These are phyloP conservation scores for Pestalotiopsis sp. DNA, from an alignment of 2,329 filamentous ascomycete species.

Conservation along the genomic window DNA sequence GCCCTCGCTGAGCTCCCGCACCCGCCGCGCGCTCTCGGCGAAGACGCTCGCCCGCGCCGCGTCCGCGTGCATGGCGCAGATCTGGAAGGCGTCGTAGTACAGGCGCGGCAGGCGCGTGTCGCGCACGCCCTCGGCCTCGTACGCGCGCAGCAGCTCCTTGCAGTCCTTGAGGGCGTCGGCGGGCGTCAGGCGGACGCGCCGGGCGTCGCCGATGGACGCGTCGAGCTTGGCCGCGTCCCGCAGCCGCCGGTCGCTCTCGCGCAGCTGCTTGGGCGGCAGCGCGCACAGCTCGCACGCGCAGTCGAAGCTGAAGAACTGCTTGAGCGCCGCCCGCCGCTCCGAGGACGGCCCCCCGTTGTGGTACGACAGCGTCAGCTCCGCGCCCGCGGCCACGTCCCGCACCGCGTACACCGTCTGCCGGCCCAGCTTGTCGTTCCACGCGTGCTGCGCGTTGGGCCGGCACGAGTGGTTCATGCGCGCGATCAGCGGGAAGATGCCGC, in stretches of 20 bases:
- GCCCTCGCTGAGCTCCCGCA: constrained; percentile 39
- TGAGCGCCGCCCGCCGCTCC: background rate
- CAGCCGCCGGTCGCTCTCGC: constrained; percentile 32
- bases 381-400: constrained; percentile 10
- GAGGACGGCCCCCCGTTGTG: constrained; percentile 4
- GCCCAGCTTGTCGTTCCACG: constrained; percentile 1
- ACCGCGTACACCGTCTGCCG: constrained; percentile 12
- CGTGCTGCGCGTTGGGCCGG: background rate
- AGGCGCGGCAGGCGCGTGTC: constrained; percentile 24
- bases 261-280: background rate
- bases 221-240: constrained; percentile 33
- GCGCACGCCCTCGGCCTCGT: constrained; percentile 4
- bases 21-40: constrained; percentile 38
- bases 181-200: background rate
- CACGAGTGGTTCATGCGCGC: constrained; percentile 14
- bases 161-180: constrained; percentile 7
- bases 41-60: constrained; percentile 44
- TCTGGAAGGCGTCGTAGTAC: constrained; percentile 46
- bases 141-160: background rate
- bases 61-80: constrained; percentile 44
- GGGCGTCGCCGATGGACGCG: constrained; percentile 32
- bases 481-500: constrained; percentile 10
- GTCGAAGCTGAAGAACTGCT: background rate
- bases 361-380: constrained; percentile 14
- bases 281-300: constrained; percentile 11